Conservation (phyloP, 306 rosid genomes). For the Vachellia pachyceras region DNA sequence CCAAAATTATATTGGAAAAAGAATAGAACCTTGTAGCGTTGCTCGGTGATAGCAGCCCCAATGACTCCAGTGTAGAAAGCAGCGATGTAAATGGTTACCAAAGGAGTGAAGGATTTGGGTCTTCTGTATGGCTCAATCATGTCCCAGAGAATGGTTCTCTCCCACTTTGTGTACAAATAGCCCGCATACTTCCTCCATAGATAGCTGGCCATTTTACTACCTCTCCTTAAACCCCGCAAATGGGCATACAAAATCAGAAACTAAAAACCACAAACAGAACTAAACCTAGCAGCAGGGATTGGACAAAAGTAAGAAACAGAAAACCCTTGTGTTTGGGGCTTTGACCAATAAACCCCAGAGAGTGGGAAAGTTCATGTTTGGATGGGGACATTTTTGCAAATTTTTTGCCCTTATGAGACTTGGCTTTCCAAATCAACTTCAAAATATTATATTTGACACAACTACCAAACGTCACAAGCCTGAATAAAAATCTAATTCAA, state of each 20-base stretch:
- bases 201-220: conserved; percentile 63
- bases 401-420: too few relatives aligned
- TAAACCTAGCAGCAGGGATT: neutral
- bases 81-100: conserved; percentile 69
- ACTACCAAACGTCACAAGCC: neutral
- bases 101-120: conserved; percentile 85
- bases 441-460: neutral
- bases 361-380: neutral
- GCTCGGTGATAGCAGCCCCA: conserved; percentile 88
- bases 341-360: neutral
- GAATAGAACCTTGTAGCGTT: conserved; percentile 80
- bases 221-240: conserved; percentile 27
- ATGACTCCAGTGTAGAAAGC: conserved; percentile 90
- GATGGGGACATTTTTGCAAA: neutral
- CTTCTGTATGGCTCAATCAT: conserved; percentile 81
- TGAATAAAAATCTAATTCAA: neutral
- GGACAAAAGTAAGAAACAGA: neutral
- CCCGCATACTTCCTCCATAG: conserved; percentile 91
- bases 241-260: neutral
- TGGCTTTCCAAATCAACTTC: neutral
- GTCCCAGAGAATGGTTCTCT: conserved; percentile 85
- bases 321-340: neutral
- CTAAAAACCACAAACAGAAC: neutral
- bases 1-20: neutral
- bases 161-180: conserved; percentile 83